These are phyloP conservation scores for Conticribra weissflogii DNA, from an alignment of 108 stramenopile genomes.

Conservation along the genomic window DNA sequence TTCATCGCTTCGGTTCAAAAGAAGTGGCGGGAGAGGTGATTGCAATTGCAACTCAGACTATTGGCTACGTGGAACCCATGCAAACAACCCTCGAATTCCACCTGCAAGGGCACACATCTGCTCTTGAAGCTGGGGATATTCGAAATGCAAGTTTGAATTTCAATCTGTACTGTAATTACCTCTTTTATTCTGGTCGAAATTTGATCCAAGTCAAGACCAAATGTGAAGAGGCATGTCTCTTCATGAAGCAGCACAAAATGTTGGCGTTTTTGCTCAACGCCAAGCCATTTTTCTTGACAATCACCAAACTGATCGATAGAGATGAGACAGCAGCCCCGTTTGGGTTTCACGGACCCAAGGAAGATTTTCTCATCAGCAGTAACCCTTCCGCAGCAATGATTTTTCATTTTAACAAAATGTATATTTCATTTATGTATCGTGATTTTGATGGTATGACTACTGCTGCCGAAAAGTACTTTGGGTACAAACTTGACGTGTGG, in stretches of 20 bases:
- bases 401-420: conserved; percentile 11
- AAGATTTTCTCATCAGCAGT: not conserved
- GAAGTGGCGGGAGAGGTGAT: conserved; percentile 14
- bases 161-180: not conserved
- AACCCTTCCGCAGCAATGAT: not conserved
- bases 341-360: not conserved
- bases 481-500: not conserved
- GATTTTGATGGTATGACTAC: conserved; percentile 1
- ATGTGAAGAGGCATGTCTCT: too few relatives aligned
- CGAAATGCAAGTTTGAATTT: not conserved
- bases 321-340: not conserved
- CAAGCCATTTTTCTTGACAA: too few relatives aligned
- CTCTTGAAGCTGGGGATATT: conserved; percentile 18
- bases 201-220: too few relatives aligned
- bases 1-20: not conserved
- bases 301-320: too few relatives aligned
- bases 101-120: not conserved
- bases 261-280: too few relatives aligned
- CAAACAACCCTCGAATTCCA: not conserved
- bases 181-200: not conserved
- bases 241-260: too few relatives aligned
- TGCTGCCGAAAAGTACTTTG: conserved; percentile 2
- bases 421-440: conserved; percentile 8
- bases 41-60: not conserved
- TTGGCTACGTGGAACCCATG: not conserved